Conservation (phyloP, 2,329 filamentous ascomycete species). For the Zymoseptoria brevis region DNA sequence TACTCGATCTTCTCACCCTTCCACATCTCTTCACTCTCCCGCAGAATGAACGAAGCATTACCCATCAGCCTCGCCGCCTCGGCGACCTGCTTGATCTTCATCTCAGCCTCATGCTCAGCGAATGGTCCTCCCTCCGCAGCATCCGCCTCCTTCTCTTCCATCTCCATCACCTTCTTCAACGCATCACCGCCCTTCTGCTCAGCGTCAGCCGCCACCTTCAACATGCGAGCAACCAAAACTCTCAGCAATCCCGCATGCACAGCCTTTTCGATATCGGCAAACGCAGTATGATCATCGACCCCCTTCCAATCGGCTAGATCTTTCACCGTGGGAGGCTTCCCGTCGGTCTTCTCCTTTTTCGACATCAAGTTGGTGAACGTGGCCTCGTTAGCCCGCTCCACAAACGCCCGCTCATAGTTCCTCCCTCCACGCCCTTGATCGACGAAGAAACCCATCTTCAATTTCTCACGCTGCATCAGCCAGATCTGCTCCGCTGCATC, state of each 20-base stretch:
- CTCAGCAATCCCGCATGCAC: background rate
- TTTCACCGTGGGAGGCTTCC: background rate
- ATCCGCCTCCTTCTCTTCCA: background rate
- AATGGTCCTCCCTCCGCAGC: background rate
- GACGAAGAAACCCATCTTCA: background rate
- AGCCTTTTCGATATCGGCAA: background rate
- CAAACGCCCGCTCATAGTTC: background rate
- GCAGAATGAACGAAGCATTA: background rate
- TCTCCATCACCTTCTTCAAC: background rate
- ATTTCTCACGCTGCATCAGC: background rate
- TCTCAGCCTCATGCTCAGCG: too few relatives aligned
- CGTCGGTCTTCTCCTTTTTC: background rate
- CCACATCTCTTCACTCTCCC: background rate
- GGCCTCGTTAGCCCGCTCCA: background rate
- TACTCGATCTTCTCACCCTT: background rate
- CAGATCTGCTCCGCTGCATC: background rate
- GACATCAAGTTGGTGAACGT: background rate
- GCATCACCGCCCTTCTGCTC: background rate
- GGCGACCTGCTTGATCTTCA: background rate
- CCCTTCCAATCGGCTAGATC: background rate
- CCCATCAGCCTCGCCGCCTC: background rate
- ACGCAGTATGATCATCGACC: background rate
- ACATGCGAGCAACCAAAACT: background rate
- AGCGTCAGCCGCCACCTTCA: background rate
- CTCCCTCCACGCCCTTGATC: background rate